Base-by-base conservation (phyloP, 2,329 filamentous ascomycete genomes). In the Sporothrix euskadiensis region DNA sequence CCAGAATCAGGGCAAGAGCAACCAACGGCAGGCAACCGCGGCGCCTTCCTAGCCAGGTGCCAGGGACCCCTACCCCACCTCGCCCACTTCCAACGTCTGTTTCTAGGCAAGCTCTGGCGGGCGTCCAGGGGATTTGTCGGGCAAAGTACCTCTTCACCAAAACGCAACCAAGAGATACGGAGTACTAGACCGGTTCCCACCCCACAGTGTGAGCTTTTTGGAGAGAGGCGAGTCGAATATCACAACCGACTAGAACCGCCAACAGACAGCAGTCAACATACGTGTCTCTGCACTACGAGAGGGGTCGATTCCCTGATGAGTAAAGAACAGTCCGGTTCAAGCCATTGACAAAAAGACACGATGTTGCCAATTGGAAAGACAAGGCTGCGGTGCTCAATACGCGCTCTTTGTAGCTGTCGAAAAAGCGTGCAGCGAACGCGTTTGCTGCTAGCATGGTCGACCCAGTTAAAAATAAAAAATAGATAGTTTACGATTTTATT, bases 31-130 rank as follows among this genome's bases (percentile, higher is more conserved):
- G 59, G 59, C 57, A 71, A 32, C 70, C 57, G 57, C 32, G n/a
- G 57, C 59, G 32, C 71, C 35, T 72, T 49, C 71, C 41, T 73
- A 73, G 71, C 65, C 54, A 54, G 69, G 57, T 39, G 63, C 65
- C 71, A 73, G 65, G 71, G 71, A 52, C 52, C 71, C 54, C 22
- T 68, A 52, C 57, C 41, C 69, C 52, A 71, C 52, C 57, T 69
- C 47, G 44, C 41, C 69, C 52, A 71, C 52, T 70, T 69, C 47
- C 61, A 47, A 66, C 22, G 61, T 39, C 61, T 30, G 39, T 70
- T 44, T 70, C 49, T 49, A 41, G 26, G 63, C 65, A 68, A 68
- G 65, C 44, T 35, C 66, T 30, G 35, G 19, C 16, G 1, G 14
- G 5, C 35, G 44, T 22, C 44, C 39, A 26, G 22, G 61, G 61